phyloP scores from a whole-genome alignment of 2,329 filamentous ascomycete species.

The Talaromyces sp. region DNA sequence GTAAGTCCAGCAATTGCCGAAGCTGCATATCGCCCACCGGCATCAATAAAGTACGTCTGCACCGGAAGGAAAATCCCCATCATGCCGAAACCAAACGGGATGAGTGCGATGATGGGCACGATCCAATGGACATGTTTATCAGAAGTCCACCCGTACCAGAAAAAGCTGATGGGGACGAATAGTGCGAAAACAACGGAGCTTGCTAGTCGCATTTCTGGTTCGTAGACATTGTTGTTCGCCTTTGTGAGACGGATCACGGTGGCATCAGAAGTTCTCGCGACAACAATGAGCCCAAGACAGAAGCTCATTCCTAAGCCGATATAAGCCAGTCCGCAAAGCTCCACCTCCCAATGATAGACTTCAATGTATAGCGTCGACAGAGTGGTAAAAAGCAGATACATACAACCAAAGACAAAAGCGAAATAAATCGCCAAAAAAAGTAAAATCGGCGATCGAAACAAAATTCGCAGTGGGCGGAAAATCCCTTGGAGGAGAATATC shows the following conservation, averaged over 20 bases:
- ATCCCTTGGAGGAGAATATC: conserved; percentile 43
- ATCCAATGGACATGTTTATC: conserved; percentile 49
- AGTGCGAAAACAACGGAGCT: conserved; percentile 5
- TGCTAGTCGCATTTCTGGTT: conserved; percentile 12
- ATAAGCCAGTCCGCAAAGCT: conserved; percentile 44
- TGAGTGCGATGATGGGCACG: conserved; percentile 52
- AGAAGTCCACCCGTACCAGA: conserved; percentile 52
- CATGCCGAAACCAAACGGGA: conserved; percentile 47
- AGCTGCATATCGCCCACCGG: conserved; percentile 37
- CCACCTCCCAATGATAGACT: conserved; percentile 46
- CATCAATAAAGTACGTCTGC: conserved; percentile 57
- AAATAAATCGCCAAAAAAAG: conserved; percentile 44
- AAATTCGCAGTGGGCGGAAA: conserved; percentile 53
- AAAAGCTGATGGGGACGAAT: conserved; percentile 31
- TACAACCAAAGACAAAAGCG: conserved; percentile 43
- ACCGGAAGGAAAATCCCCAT: conserved; percentile 45
- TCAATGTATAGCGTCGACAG: conserved; percentile 49
- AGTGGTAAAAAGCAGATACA: conserved; percentile 47
- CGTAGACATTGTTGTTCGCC: conserved; percentile 7
- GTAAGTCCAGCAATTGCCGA: conserved; percentile 47
- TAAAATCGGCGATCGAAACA: conserved; percentile 54
- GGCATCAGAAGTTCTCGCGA: conserved; percentile 11
- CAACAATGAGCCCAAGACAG: conserved; percentile 12
- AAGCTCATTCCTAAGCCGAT: conserved; percentile 45
- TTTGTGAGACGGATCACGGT: conserved; percentile 5